Conservation (phyloP, 2,329 filamentous ascomycete species). For the Ophiostoma novo-ulmi region DNA sequence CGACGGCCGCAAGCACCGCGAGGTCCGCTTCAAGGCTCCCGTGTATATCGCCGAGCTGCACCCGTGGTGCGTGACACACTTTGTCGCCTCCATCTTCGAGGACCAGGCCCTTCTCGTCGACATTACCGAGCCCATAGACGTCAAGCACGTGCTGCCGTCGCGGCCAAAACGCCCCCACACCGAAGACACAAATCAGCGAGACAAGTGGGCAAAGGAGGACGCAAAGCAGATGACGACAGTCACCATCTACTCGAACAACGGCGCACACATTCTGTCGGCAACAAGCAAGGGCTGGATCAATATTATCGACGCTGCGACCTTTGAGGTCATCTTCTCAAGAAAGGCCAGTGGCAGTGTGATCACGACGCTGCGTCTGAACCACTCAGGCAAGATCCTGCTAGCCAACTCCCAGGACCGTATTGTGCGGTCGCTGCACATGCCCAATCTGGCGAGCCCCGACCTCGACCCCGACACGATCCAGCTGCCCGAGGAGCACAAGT, state of each 20-base stretch:
- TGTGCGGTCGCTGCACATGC: conserved; percentile 85
- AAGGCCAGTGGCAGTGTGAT: conserved; percentile 84
- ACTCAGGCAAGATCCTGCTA: conserved; percentile 79
- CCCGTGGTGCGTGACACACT: conserved; percentile 75
- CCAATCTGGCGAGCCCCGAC: conserved; percentile 63
- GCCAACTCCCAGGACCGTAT: conserved; percentile 93
- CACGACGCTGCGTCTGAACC: conserved; percentile 77
- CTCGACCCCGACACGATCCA: conserved; percentile 81
- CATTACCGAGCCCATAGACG: conserved; percentile 60
- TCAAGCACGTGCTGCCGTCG: conserved; percentile 74
- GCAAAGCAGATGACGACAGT: conserved; percentile 93
- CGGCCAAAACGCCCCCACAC: conserved; percentile 68
- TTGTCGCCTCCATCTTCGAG: conserved; percentile 90
- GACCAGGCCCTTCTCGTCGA: conserved; percentile 87
- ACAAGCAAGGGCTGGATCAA: conserved; percentile 97
- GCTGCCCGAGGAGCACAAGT: conserved; percentile 92
- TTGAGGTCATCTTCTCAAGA: conserved; percentile 80
- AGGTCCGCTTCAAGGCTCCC: conserved; percentile 84
- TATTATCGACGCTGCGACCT: conserved; percentile 78
- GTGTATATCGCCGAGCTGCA: conserved; percentile 96
- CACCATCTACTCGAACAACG: conserved; percentile 77
- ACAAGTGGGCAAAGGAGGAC: conserved; percentile 86
- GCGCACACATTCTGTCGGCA: conserved; percentile 83
- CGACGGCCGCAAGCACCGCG: conserved; percentile 64
- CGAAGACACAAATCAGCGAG: conserved; percentile 65